Conservation (phyloP, 1,284 basidiomycete genomes). For the Leccinum insolens region DNA sequence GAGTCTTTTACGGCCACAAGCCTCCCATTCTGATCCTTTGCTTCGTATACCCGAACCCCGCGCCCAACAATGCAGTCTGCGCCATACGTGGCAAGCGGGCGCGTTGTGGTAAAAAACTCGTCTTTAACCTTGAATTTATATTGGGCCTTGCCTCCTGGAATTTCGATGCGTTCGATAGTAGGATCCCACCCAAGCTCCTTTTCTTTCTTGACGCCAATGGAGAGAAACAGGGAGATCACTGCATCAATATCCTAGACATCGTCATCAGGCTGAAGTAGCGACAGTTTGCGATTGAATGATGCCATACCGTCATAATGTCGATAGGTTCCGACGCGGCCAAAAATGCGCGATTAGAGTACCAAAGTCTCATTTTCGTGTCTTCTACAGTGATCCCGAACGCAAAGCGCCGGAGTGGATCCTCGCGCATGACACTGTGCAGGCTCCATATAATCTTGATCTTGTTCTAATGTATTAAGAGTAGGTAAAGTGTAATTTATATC, state of each 20-base stretch:
- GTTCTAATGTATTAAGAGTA: not conserved
- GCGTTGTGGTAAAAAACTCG: not conserved
- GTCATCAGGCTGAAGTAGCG: not conserved
- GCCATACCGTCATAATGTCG: not conserved
- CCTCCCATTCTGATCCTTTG: too few relatives aligned
- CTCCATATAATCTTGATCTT: not conserved
- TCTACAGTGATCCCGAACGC: not conserved
- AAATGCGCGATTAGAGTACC: not conserved
- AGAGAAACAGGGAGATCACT: slow-evolving; percentile 12
- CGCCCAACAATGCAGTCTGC: not conserved
- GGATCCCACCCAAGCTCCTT: too few relatives aligned
- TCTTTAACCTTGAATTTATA: not conserved
- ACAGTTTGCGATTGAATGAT: not conserved
- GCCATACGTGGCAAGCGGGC: not conserved
- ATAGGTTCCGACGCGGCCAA: not conserved
- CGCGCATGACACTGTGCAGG: not conserved
- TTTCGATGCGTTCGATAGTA: too few relatives aligned
- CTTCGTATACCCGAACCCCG: not conserved
- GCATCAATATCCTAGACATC: not conserved
- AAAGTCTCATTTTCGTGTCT: not conserved
- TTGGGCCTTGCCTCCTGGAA: too few relatives aligned
- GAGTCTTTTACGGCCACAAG: too few relatives aligned
- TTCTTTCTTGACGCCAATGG: not conserved
- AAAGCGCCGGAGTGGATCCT: not conserved
- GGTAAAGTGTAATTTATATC: not conserved